Evolutionary conservation across 1,284 basidiomycete species (phyloP).

Genomic region (Veloporphyrellus conicus): DNA sequence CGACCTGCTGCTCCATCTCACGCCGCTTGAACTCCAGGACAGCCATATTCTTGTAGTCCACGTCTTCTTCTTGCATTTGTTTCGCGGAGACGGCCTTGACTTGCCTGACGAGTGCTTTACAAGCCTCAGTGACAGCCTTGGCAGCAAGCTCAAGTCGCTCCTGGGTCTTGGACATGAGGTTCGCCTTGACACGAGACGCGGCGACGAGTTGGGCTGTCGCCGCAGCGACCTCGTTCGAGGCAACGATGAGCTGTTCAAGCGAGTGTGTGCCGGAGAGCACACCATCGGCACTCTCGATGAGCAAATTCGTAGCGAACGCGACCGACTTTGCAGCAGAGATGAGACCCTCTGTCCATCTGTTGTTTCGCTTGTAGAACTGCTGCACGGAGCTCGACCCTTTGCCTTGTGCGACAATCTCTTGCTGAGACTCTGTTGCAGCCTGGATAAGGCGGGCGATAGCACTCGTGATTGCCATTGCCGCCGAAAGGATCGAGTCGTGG

Average conservation of each 20-base stretch:
- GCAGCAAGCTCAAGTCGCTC: slow-evolving; percentile 93
- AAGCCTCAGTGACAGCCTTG: slow-evolving; percentile 98
- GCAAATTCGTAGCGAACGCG: slow-evolving; percentile 92
- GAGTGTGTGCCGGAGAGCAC: slow-evolving; percentile 95
- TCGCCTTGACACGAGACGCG: slow-evolving; percentile 96
- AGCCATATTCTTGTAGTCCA: slow-evolving; percentile 92
- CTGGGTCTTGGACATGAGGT: slow-evolving; percentile 98
- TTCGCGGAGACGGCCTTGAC: slow-evolving; percentile 93
- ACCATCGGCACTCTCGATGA: slow-evolving; percentile 97
- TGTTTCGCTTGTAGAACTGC: slow-evolving; percentile 99
- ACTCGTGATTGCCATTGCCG: slow-evolving; percentile 90
- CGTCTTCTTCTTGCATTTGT: slow-evolving; percentile 74
- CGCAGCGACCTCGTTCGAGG: slow-evolving; percentile 96
- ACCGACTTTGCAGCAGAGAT: slow-evolving; percentile 98
- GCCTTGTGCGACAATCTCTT: slow-evolving; percentile 96
- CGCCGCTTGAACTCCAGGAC: slow-evolving; percentile 93
- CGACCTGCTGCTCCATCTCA: slow-evolving; percentile 99
- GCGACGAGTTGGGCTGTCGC: slow-evolving; percentile 98
- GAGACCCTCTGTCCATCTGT: slow-evolving; percentile 98
- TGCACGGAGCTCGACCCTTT: slow-evolving; percentile 86
- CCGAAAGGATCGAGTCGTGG: slow-evolving; percentile 94
- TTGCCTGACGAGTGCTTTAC: slow-evolving; percentile 92
- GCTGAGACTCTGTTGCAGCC: slow-evolving; percentile 94
- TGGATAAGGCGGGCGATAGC: slow-evolving; percentile 94
- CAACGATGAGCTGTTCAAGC: slow-evolving; percentile 97